Base-by-base conservation (phyloP, 352 stramenopile genomes). In the Phytophthora pseudosyringae region DNA sequence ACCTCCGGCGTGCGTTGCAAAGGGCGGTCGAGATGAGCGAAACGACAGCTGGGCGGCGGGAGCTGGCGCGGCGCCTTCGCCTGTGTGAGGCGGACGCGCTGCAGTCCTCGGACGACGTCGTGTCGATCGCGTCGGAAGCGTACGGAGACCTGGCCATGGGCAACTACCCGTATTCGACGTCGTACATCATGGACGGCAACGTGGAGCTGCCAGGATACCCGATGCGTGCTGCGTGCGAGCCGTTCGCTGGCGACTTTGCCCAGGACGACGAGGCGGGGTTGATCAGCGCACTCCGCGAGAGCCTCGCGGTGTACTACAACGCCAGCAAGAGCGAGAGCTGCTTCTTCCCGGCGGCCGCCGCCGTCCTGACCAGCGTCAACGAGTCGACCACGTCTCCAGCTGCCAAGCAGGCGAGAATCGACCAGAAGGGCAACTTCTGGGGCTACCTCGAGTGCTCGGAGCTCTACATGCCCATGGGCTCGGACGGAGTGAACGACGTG, bases 241-340 rank as follows among this genome's bases (percentile, higher is more conserved):
- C 45, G 31, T 51, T 86, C 10, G 54, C 64, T n/a, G 44, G 44
- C 0, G 64, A 70, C 6, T 80, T 85, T 16, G 33, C 41, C 7
- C 49, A 63, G 5, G 38, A 56, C 1, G 59, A 78, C 29, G 45
- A 47, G 3, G 26, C 36, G 5, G 61, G 38, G 15, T 59, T 88
- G 15, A 35, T 86, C 8, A 32, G 26, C 1, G 76, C 68, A 2
- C 59, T 88, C 13, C 62, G 71, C 6, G 65, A 81, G 16, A 83
- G 71, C 28, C 62, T 81, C 11, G 76, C 52, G 12, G 67, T 86
- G 16, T 83, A 75, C 50, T 83, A 83, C 75, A 86, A 86, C 61
- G 76, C 55, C 45, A 73, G 69, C 8, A 52, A 79, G 31, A 62
- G 50, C 32, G 65, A 71, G 35, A 39, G 28, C 15, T 88, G 79